phyloP scores from a whole-genome alignment of 495 filamentous ascomycete genomes.

The Podospora didyma region DNA sequence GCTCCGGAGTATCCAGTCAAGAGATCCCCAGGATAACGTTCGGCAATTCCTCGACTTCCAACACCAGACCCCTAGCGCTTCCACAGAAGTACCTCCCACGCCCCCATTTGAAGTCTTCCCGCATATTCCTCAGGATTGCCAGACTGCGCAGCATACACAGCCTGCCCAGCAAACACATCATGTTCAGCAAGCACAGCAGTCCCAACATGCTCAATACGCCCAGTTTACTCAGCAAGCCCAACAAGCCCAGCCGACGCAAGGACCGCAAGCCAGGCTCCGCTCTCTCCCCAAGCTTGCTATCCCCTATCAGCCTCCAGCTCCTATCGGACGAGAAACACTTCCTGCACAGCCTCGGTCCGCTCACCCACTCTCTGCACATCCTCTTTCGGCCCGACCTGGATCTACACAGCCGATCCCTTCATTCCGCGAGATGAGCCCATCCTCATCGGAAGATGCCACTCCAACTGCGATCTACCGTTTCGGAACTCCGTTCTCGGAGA shows the following conservation, averaged over 20 bases:
- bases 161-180: no score
- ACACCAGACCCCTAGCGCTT: constrained; percentile 46
- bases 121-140: constrained; percentile 1
- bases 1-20: constrained; percentile 59
- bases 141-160: neutral
- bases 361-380: constrained; percentile 20
- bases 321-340: constrained; percentile 14
- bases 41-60: constrained; percentile 83
- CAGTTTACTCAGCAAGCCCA: no score
- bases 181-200: no score
- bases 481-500: constrained; percentile 78
- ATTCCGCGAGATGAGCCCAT: constrained; percentile 49
- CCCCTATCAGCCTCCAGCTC: constrained; percentile 24
- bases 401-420: constrained; percentile 37
- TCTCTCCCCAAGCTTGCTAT: constrained; percentile 57
- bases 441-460: constrained; percentile 47
- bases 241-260: constrained; percentile 20
- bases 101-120: constrained; percentile 52
- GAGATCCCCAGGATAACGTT: constrained; percentile 89
- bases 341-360: constrained; percentile 21
- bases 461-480: constrained; percentile 60
- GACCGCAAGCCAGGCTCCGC: constrained; percentile 47
- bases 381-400: constrained; percentile 23
- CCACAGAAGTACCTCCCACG: constrained; percentile 53
- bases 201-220: no score